Base-by-base conservation (phyloP, 352 stramenopile genomes). In the Aphanomyces astaci region DNA sequence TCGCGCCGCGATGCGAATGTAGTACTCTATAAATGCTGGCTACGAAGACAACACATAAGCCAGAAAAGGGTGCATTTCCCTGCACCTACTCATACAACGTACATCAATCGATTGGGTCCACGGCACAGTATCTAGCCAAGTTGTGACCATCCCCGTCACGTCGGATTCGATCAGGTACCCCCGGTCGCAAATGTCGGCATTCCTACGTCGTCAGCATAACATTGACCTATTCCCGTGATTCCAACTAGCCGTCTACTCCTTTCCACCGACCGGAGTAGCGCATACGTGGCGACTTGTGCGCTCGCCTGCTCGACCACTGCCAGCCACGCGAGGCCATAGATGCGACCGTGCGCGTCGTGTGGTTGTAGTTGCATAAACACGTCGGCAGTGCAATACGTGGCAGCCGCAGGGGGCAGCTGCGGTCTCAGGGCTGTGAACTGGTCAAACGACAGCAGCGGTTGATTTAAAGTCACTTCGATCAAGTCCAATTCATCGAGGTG, bases 241-340 rank as follows among this genome's bases (percentile, higher is more conserved):
- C 51, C 25, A 59, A 33, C 51, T 11, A 59, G 51, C 22, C n/a
- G 25, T 59, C n/a, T n/a, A n/a, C n/a, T n/a, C n/a, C n/a, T n/a
- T n/a, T n/a, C n/a, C n/a, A n/a, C n/a, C n/a, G n/a, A 68, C 62
- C 13, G 22, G 31, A 68, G 25, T 22, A 68, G 22, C 17, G 33
- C 30, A 24, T 43, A 52, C 15, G 62, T 31, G 27, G 22, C 39
- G 48, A 68, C 25, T 48, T 60, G 40, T 7, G 33, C n/a, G 22
- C 39, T 59, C 3, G 40, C 25, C 32, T 24, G 11, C 3, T 48
- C n/a, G 3, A 68, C 33, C 11, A 60, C 17, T n/a, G 49, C 43
- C 4, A 68, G 4, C 62, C 62, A 68, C 3, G 33, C 19, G 5
- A 68, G 51, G 17, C 62, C 62, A 59, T 68, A 28, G 27, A 68